phyloP scores from a whole-genome alignment of 2,329 filamentous ascomycete genomes.

The Fragosphaeria purpurea region DNA sequence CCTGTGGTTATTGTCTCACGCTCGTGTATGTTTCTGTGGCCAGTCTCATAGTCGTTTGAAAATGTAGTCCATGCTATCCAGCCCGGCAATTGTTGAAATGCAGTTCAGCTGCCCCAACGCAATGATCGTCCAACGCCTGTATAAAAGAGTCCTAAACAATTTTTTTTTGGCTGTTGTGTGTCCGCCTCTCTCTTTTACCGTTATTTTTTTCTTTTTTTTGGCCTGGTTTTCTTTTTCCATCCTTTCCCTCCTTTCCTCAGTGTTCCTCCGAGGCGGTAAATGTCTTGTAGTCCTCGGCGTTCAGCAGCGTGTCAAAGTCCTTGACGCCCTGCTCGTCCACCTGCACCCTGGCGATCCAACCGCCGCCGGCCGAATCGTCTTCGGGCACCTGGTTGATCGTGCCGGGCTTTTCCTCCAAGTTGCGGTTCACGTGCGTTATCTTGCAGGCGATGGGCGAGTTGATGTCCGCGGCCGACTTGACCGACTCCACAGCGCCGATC shows the following conservation, averaged over 20 bases:
- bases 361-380: constrained; percentile 61
- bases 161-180: too few species aligned
- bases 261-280: constrained; percentile 46
- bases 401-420: constrained; percentile 74
- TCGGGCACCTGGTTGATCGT: constrained; percentile 88
- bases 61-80: constrained; percentile 4
- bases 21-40: background rate
- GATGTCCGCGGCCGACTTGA: constrained; percentile 98
- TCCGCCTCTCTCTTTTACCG: too few species aligned
- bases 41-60: too few species aligned
- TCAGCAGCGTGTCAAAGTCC: constrained; percentile 71
- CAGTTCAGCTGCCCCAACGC: constrained; percentile 7
- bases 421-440: constrained; percentile 62
- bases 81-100: constrained; percentile 13
- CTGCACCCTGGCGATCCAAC: constrained; percentile 87
- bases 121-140: constrained; percentile 3
- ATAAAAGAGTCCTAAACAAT: too few species aligned
- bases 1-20: background rate
- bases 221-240: too few species aligned
- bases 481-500: constrained; percentile 91
- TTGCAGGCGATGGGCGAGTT: constrained; percentile 75
- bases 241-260: background rate
- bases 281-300: constrained; percentile 62
- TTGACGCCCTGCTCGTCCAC: constrained; percentile 54
- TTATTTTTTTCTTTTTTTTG: too few species aligned